phyloP scores from a whole-genome alignment of 1,284 basidiomycete species.

The Rhodotorula sp. region DNA sequence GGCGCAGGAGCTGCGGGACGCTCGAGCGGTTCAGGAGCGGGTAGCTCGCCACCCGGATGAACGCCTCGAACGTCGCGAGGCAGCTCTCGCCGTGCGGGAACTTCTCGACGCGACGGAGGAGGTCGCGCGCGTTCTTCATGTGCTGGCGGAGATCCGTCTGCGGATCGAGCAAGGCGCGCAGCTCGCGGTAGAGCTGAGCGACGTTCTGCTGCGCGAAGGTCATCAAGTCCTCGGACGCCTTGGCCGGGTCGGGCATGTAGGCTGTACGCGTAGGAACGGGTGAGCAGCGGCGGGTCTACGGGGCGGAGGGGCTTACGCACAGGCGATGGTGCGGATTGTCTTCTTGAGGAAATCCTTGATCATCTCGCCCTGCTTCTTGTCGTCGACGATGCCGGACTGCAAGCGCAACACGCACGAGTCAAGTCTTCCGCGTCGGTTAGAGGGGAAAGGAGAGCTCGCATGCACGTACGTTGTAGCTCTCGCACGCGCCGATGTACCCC shows the following conservation, averaged over 20 bases:
- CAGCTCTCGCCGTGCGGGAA: slow-evolving; percentile 46
- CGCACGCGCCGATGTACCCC: slow-evolving; percentile 68
- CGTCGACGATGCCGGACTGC: slow-evolving; percentile 82
- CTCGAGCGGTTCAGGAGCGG: slow-evolving; percentile 81
- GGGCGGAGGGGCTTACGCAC: slow-evolving; percentile 53
- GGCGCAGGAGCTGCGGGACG: slow-evolving; percentile 70
- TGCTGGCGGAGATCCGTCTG: slow-evolving; percentile 79
- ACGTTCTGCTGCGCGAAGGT: slow-evolving; percentile 87
- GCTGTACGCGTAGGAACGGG: slow-evolving; percentile 50
- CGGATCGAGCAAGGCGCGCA: slow-evolving; percentile 77
- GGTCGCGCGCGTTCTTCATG: slow-evolving; percentile 77
- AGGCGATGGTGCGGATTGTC: slow-evolving; percentile 63
- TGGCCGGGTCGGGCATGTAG: slow-evolving; percentile 68
- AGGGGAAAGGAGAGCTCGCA: not conserved
- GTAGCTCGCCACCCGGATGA: slow-evolving; percentile 72
- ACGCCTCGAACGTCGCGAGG: slow-evolving; percentile 67
- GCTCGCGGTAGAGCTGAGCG: slow-evolving; percentile 76
- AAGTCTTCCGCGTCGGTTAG: not conserved
- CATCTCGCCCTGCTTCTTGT: slow-evolving; percentile 62
- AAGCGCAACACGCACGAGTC: not conserved
- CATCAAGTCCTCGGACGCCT: slow-evolving; percentile 74
- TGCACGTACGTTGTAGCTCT: slow-evolving; percentile 71
- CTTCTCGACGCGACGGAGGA: slow-evolving; percentile 72
- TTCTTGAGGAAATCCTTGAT: slow-evolving; percentile 62
- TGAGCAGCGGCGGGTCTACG: not conserved